Percentiles rank a stretch among this genome's conserved stretches.
Evolutionary conservation across 352 stramenopile species (phyloP).

Genomic region (Phytophthora citrophthora): DNA sequence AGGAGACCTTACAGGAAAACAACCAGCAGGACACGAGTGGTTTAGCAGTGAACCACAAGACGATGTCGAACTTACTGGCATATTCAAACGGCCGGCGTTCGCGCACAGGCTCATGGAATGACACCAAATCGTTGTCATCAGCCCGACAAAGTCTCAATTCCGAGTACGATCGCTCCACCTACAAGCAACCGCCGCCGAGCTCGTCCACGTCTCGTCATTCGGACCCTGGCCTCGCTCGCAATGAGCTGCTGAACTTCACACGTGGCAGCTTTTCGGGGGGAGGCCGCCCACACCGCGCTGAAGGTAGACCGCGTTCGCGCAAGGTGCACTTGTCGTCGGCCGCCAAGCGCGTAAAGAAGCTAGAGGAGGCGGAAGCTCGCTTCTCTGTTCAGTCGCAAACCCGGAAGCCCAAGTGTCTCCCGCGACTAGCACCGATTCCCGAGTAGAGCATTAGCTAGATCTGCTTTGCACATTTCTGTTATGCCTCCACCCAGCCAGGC

Average conservation of each 20-base stretch:
- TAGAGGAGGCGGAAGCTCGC: constrained; percentile 81
- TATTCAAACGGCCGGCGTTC: constrained; percentile 50
- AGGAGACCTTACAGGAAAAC: constrained; percentile 8
- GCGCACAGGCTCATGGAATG: constrained; percentile 66
- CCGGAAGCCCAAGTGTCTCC: constrained; percentile 46
- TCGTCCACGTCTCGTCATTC: constrained; percentile 62
- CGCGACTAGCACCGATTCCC: constrained; percentile 50
- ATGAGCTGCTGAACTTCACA: constrained; percentile 76
- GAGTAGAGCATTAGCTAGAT: constrained; percentile 41
- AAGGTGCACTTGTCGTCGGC: constrained; percentile 83
- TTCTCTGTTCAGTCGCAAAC: constrained; percentile 50
- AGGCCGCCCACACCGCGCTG: constrained; percentile 44
- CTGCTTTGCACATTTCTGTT: constrained; percentile 1
- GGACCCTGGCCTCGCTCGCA: constrained; percentile 66
- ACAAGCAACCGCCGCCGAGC: constrained; percentile 40
- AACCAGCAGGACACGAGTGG: constrained; percentile 40
- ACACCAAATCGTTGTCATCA: constrained; percentile 26
- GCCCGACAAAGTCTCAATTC: constrained; percentile 44
- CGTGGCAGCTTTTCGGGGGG: constrained; percentile 53
- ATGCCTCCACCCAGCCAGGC: constrained; percentile 16
- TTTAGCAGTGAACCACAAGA: constrained; percentile 47
- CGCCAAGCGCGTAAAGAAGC: constrained; percentile 82
- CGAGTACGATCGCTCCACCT: constrained; percentile 58
- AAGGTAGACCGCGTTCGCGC: constrained; percentile 54
- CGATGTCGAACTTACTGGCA: constrained; percentile 59